phyloP scores from a whole-genome alignment of 2,329 filamentous ascomycete species.

The Teratosphaeria zuluensis region DNA sequence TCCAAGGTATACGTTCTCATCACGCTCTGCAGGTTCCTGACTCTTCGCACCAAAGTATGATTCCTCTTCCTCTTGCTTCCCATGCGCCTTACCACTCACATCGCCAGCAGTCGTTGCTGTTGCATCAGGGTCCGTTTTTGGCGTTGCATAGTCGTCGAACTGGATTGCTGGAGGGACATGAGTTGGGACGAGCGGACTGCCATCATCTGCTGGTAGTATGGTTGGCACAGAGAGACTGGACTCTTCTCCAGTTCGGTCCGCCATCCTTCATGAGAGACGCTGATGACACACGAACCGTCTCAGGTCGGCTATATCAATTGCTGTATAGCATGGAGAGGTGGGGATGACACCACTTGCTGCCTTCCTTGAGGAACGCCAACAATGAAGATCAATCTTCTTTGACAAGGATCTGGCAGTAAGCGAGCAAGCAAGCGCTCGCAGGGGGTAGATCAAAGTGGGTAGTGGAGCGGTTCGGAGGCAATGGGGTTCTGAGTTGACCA shows the following conservation, averaged over 20 bases:
- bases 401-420: not conserved
- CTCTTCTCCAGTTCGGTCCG: not conserved
- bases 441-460: not conserved
- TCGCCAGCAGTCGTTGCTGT: not conserved
- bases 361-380: not conserved
- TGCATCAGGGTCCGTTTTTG: not conserved
- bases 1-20: not conserved
- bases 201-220: not conserved
- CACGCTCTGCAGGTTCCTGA: not conserved
- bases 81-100: not conserved
- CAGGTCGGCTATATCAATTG: not conserved
- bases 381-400: not conserved
- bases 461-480: no score
- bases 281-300: not conserved
- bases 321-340: not conserved
- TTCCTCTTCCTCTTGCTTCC: not conserved
- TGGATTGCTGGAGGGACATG: not conserved
- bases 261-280: not conserved
- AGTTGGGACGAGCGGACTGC: not conserved
- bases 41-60: not conserved
- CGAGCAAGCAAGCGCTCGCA: not conserved
- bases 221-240: not conserved
- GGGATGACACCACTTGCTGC: not conserved
- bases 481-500: not conserved
- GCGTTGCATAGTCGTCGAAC: not conserved